These are phyloP conservation scores for Rhinocladiella similis DNA, from an alignment of 2,329 filamentous ascomycete genomes.

Conservation along the genomic window DNA sequence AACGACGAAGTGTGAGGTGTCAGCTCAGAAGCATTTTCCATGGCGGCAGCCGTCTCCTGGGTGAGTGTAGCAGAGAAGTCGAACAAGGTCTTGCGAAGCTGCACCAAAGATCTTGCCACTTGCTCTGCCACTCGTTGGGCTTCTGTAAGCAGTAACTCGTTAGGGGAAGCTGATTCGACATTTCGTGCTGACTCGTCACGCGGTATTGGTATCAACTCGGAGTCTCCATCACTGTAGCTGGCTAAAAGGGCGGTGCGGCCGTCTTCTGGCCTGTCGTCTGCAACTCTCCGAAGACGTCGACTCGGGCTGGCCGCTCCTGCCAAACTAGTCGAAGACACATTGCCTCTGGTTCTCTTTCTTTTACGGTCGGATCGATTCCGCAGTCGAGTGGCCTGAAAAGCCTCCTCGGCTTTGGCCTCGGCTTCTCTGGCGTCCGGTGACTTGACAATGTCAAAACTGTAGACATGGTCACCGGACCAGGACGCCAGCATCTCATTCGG, in stretches of 20 bases:
- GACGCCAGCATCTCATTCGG: constrained; percentile 68
- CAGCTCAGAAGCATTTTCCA: constrained; percentile 31
- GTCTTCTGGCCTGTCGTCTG: constrained; percentile 39
- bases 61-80: constrained; percentile 42
- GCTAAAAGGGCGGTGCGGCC: constrained; percentile 55
- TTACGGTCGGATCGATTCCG: constrained; percentile 49
- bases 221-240: constrained; percentile 61
- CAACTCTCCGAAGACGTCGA: constrained; percentile 51
- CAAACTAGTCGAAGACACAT: constrained; percentile 42
- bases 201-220: constrained; percentile 57
- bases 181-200: neutral
- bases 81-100: constrained; percentile 58
- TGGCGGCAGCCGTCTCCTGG: constrained; percentile 33
- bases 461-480: constrained; percentile 68
- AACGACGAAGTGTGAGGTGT: constrained; percentile 41
- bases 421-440: constrained; percentile 56
- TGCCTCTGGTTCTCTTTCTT: constrained; percentile 56
- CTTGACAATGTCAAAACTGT: constrained; percentile 64
- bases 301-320: constrained; percentile 44
- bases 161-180: constrained; percentile 34
- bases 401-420: constrained; percentile 32
- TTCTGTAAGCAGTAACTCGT: constrained; percentile 51
- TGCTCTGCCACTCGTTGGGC: constrained; percentile 55
- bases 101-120: constrained; percentile 57
- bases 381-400: constrained; percentile 34